Conservation (phyloP, 2,329 filamentous ascomycete species). For the Cryphonectria parasitica region DNA sequence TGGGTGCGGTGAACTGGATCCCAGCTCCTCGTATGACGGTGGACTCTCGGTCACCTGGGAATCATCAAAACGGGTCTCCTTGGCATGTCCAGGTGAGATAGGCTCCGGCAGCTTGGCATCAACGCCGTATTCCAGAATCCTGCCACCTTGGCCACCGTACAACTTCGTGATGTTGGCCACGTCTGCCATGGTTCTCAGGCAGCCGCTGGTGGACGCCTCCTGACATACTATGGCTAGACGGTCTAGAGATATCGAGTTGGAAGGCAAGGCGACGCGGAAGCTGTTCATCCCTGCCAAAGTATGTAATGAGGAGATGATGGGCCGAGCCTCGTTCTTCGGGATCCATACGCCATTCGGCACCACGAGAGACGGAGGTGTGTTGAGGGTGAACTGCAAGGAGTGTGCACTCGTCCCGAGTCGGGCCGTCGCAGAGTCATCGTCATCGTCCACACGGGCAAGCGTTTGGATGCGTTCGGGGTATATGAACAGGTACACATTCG, state of each 20-base stretch:
- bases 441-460: slow-evolving; percentile 13
- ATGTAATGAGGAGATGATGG: slow-evolving; percentile 11
- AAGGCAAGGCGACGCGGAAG: slow-evolving; percentile 19
- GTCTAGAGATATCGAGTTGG: slow-evolving; percentile 9
- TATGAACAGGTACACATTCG: slow-evolving; percentile 25
- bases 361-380: slow-evolving; percentile 15
- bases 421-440: slow-evolving; percentile 17
- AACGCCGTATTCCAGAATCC: background rate
- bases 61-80: background rate
- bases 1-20: slow-evolving; percentile 12
- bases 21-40: slow-evolving; percentile 21
- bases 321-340: slow-evolving; percentile 18
- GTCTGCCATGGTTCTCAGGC: slow-evolving; percentile 13
- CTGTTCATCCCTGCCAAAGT: slow-evolving; percentile 7
- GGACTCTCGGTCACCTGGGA: slow-evolving; percentile 7
- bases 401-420: slow-evolving; percentile 16
- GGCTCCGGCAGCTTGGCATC: background rate
- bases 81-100: background rate
- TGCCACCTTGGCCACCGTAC: slow-evolving; percentile 25
- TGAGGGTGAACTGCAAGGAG: slow-evolving; percentile 15
- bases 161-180: slow-evolving; percentile 19
- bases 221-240: slow-evolving; percentile 18
- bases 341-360: slow-evolving; percentile 17
- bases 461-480: slow-evolving; percentile 21
- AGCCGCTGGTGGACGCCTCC: slow-evolving; percentile 12